Base-by-base conservation (phyloP, 2,329 filamentous ascomycete species). In the Rasamsonia emersonii region DNA sequence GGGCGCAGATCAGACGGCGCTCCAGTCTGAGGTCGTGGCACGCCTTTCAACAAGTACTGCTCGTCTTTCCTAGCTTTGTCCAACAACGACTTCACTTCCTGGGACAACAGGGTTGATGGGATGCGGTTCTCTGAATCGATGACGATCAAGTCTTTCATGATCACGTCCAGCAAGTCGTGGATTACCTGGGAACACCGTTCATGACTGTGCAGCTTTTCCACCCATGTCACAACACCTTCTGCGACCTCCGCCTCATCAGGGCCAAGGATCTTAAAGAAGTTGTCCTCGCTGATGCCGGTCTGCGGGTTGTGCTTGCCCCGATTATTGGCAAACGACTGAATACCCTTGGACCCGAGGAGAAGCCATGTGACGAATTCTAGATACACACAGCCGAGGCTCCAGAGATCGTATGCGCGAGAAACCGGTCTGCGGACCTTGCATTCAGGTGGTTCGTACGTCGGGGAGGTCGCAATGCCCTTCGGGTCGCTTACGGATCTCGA, bases 391-490 rank as follows among this genome's bases (percentile, higher is more conserved):
- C 56, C 58, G 3, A 62, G 41, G 37, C 39, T 4, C 58, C 51
- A 11, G 52, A 61, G 2, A 62, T 51, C 4, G 40, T 42, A 4
- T 29, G 24, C 32, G 5, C 33, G 35, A 3, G 20, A 35, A 11
- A 42, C 27, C 0, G 30, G 11, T 0, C 58, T 11, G 4, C 52
- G 49, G 17, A 51, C 28, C n/a, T 5, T 10, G 3, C 13, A 50
- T 14, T 65, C 62, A 4, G 63, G 62, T 1, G 61, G 56, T n/a
- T 49, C 50, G 16, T 64, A 66, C 0, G 60, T 60, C 5, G 49
- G 18, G 16, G 40, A 26, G 5, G 11, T 24, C n/a, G 13, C 20
- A 4, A 40, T 50, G 0, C 53, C 44, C 5, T 30, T 33, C 1
- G 44, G 40, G 9, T 44, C 13, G 4, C 50, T 39, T 10, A 42